Conservation (phyloP, 2,329 filamentous ascomycete genomes). For the Mollisiaceae sp. region DNA sequence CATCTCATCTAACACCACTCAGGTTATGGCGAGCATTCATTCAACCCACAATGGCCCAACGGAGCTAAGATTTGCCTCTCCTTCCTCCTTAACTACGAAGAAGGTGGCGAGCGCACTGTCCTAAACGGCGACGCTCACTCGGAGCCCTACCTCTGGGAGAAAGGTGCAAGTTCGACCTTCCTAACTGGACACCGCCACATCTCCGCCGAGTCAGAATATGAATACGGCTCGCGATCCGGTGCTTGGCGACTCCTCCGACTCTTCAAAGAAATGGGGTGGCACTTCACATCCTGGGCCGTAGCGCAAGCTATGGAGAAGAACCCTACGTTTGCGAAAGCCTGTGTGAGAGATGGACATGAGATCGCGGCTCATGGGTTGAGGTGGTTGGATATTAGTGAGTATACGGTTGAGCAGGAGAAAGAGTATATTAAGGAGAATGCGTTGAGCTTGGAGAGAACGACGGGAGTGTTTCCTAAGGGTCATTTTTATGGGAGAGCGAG, state of each 20-base stretch:
- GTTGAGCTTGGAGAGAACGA: conserved; percentile 41
- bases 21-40: conserved; percentile 33
- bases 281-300: conserved; percentile 48
- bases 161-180: conserved; percentile 35
- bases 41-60: conserved; percentile 42
- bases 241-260: conserved; percentile 48
- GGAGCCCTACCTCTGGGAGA: conserved; percentile 46
- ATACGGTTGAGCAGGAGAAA: conserved; percentile 44
- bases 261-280: conserved; percentile 48
- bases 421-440: conserved; percentile 45
- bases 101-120: conserved; percentile 33
- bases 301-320: conserved; percentile 47
- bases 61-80: conserved; percentile 40
- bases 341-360: conserved; percentile 48
- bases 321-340: conserved; percentile 47
- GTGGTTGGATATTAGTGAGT: conserved; percentile 49
- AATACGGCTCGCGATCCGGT: conserved; percentile 43
- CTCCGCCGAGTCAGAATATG: conserved; percentile 41
- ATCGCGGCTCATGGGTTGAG: conserved; percentile 49
- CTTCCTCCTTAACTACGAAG: conserved; percentile 36
- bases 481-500: conserved; percentile 44
- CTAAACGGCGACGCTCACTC: conserved; percentile 33
- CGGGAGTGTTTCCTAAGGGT: conserved; percentile 42
- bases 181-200: conserved; percentile 32
- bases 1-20: neutral